Conservation (phyloP, 75 land plant species). For the Larix kaempferi region DNA sequence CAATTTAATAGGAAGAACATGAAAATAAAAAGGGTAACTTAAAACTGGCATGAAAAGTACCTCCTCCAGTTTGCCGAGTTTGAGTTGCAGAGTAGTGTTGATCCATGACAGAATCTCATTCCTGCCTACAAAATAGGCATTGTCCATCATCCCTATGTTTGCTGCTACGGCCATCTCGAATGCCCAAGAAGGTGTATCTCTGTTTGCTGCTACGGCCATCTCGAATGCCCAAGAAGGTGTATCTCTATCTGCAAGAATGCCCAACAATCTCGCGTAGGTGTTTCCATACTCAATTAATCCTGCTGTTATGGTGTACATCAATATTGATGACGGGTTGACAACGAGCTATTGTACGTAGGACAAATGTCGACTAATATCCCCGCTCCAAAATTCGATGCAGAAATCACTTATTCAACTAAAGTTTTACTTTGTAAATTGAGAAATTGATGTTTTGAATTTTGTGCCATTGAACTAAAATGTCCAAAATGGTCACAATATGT, state of each 20-base stretch:
- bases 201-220: conserved; percentile 27
- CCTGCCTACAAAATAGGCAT: conserved; percentile 92
- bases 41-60: conserved; percentile 18
- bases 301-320: too few relatives aligned
- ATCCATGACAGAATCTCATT: conserved; percentile 90
- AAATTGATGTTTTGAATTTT: too few relatives aligned
- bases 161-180: conserved; percentile 43
- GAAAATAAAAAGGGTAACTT: not conserved
- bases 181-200: not conserved
- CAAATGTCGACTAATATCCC: too few relatives aligned
- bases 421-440: too few relatives aligned
- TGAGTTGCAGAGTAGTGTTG: conserved; percentile 88
- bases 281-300: too few relatives aligned
- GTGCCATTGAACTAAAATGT: too few relatives aligned
- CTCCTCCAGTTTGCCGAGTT: conserved; percentile 89
- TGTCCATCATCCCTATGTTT: conserved; percentile 96
- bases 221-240: not conserved
- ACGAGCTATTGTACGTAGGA: too few relatives aligned
- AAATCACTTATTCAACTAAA: too few relatives aligned
- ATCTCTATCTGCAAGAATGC: not conserved
- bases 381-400: too few relatives aligned
- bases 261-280: too few relatives aligned
- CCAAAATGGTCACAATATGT: too few relatives aligned
- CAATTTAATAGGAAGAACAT: not conserved
- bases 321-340: too few relatives aligned